Percentiles rank a stretch among this genome's conserved stretches.
These are phyloP conservation scores for Mycothermus thermophilus DNA, from an alignment of 495 filamentous ascomycete species.

Conservation along the genomic window DNA sequence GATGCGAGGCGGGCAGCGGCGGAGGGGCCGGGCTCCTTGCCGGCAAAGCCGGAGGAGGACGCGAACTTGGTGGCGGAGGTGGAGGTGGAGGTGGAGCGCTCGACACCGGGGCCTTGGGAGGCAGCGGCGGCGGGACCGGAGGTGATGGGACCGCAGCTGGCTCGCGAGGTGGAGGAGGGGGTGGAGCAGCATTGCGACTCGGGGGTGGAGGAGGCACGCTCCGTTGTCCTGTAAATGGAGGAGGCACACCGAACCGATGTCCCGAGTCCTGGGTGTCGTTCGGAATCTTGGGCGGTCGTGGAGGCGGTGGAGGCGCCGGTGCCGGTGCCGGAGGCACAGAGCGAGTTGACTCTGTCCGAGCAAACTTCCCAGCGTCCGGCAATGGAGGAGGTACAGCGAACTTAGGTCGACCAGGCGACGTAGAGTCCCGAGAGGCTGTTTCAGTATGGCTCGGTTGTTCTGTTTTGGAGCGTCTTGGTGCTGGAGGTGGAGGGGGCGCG, in stretches of 20 bases:
- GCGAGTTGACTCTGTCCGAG: conserved; percentile 42
- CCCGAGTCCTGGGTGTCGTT: conserved; percentile 44
- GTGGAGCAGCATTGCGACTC: conserved; percentile 49
- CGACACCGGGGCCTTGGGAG: conserved; percentile 54
- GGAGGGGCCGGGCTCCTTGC: conserved; percentile 33
- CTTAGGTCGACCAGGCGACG: conserved; percentile 41
- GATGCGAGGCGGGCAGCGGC: conserved; percentile 27
- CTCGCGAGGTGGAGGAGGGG: conserved; percentile 50
- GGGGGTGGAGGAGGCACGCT: conserved; percentile 64
- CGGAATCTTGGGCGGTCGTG: conserved; percentile 74
- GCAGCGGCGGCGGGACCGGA: conserved; percentile 46
- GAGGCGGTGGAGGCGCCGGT: conserved; percentile 69
- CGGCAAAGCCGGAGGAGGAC: conserved; percentile 28
- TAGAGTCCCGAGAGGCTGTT: conserved; percentile 40
- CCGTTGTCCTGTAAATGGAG: conserved; percentile 61
- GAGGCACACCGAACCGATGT: conserved; percentile 62
- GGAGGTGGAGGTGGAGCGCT: conserved; percentile 49
- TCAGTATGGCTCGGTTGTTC: conserved; percentile 31
- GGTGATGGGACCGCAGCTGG: conserved; percentile 20
- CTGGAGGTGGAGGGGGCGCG: conserved; percentile 74
- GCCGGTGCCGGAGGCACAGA: conserved; percentile 44
- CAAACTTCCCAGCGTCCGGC: conserved; percentile 72
- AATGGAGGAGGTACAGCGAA: conserved; percentile 78
- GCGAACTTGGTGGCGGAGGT: conserved; percentile 36
- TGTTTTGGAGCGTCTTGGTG: conserved; percentile 46